A percentile compares a stretch with the other conserved stretches of the same genome.
phyloP scores from a whole-genome alignment of 75 land plant genomes.

The Pinus taeda region DNA sequence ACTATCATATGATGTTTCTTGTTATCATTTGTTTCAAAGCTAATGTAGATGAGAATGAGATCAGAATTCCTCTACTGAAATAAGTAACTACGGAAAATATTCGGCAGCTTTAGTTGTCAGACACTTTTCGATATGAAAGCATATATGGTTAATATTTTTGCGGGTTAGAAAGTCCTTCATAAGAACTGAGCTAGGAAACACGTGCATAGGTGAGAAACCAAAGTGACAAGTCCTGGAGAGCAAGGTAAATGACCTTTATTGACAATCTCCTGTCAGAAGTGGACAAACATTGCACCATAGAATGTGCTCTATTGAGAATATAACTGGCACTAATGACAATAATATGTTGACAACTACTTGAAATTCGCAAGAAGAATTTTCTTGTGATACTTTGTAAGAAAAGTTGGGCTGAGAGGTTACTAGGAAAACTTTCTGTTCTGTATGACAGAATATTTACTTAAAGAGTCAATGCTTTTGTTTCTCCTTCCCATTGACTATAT shows the following conservation, averaged over 20 bases:
- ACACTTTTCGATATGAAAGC: not conserved
- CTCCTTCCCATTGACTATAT: no score
- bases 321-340: no score
- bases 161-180: not conserved
- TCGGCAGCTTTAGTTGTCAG: not conserved
- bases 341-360: no score
- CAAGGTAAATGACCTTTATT: not conserved
- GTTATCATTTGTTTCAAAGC: not conserved
- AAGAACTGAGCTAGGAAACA: not conserved
- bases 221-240: not conserved
- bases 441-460: no score
- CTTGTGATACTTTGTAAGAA: no score
- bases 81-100: not conserved
- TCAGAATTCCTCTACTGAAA: not conserved
- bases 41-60: not conserved
- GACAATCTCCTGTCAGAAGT: not conserved
- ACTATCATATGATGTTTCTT: not conserved
- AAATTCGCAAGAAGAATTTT: no score
- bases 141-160: not conserved
- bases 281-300: not conserved
- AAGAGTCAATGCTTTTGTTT: no score
- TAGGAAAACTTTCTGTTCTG: no score
- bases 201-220: not conserved
- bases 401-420: no score
- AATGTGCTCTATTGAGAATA: not conserved